phyloP scores from a whole-genome alignment of 164 flowering plant genomes.

The Cinnamomum chago region DNA sequence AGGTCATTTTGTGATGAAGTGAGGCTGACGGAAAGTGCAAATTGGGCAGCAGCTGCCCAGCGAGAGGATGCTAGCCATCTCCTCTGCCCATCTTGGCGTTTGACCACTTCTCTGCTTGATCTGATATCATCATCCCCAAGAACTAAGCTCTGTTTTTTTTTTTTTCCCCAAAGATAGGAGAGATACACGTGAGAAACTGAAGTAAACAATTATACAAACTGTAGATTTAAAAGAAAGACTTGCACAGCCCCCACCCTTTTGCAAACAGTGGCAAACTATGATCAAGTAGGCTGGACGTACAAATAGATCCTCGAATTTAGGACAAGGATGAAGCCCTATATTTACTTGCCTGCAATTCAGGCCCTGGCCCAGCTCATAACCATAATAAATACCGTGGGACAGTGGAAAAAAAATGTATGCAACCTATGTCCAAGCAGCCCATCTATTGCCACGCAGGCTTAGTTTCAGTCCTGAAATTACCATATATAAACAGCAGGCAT shows the following conservation, averaged over 20 bases:
- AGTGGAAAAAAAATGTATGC: too few relatives aligned
- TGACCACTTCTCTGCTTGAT: slow-evolving; percentile 32
- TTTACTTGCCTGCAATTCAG: not conserved
- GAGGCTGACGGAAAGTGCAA: slow-evolving; percentile 81
- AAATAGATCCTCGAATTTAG: not conserved
- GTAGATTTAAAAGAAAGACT: not conserved
- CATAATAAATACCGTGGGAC: not conserved
- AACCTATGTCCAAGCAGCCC: too few relatives aligned
- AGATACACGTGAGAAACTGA: not conserved
- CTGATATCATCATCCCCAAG: slow-evolving; percentile 46
- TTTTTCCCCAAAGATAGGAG: not conserved
- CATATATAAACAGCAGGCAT: too few relatives aligned
- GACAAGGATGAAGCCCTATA: too few relatives aligned
- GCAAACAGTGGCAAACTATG: not conserved
- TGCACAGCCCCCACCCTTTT: not conserved
- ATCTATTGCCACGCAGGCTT: too few relatives aligned
- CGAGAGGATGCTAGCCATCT: slow-evolving; percentile 92
- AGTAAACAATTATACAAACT: too few relatives aligned
- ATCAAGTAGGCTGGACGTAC: not conserved
- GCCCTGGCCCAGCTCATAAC: not conserved
- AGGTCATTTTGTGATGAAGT: slow-evolving; percentile 91
- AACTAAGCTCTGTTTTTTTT: slow-evolving; percentile 40
- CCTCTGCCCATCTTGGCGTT: slow-evolving; percentile 53
- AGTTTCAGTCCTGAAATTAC: too few relatives aligned
- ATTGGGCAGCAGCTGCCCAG: slow-evolving; percentile 95